Percentiles rank a stretch among this genome's conserved stretches.
These are phyloP conservation scores for Fusarium nisikadoi DNA, from an alignment of 2,329 filamentous ascomycete species.

Conservation along the genomic window DNA sequence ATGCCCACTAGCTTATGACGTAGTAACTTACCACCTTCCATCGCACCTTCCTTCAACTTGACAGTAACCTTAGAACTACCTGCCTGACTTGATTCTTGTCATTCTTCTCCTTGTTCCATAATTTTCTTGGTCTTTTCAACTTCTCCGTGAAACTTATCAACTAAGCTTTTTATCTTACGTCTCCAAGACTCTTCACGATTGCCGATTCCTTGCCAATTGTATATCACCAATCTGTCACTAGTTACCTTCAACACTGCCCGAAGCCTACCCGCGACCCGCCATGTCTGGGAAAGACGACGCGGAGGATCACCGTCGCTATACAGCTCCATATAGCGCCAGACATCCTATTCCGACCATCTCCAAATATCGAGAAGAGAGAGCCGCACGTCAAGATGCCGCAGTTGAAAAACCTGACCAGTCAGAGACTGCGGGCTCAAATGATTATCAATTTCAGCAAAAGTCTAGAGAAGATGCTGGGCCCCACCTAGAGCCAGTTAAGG, in stretches of 20 bases:
- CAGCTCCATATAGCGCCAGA: conserved; percentile 54
- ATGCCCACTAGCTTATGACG: conserved; percentile 38
- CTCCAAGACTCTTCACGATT: conserved; percentile 1
- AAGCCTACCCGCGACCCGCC: conserved; percentile 16
- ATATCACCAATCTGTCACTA: not conserved
- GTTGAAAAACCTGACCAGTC: conserved; percentile 45
- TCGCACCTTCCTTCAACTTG: conserved; percentile 8
- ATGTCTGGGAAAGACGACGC: conserved; percentile 53
- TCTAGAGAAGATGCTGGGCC: conserved; percentile 20
- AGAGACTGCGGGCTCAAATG: conserved; percentile 4
- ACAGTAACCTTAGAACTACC: not conserved
- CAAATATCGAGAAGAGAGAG: conserved; percentile 59
- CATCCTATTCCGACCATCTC: conserved; percentile 61
- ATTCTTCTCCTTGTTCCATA: not conserved
- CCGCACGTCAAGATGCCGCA: conserved; percentile 55
- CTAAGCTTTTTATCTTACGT: conserved; percentile 10
- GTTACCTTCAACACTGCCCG: not conserved
- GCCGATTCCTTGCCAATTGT: not conserved
- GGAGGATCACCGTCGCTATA: conserved; percentile 52
- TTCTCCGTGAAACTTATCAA: not conserved
- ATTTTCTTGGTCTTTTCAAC: conserved; percentile 3
- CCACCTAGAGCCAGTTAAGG: conserved; percentile 26
- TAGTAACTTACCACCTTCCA: conserved; percentile 36
- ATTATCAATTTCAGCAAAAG: conserved; percentile 25
- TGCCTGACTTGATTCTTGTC: not conserved